Base-by-base conservation (phyloP, 1,139 yeast species). In the Entelexis sorbosivorans region DNA sequence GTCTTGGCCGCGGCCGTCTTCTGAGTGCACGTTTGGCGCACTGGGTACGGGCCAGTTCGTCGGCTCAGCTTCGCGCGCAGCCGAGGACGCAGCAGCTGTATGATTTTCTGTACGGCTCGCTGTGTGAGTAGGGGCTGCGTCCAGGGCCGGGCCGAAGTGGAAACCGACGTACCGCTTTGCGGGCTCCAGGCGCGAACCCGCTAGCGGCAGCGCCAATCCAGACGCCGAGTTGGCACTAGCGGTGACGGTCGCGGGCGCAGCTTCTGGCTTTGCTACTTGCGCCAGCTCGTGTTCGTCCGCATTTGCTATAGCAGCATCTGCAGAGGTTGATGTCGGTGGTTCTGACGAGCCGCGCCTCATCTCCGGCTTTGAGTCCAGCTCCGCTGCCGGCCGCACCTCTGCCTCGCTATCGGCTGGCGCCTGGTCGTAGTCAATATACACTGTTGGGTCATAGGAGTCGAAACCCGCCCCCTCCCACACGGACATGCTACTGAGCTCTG, bases 401-500 rank as follows among this genome's bases (percentile, higher is more conserved):
- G 6, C 31, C 3, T 40, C 26, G 20, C 6, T 16, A n/a, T 38
- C 32, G 11, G 20, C 14, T 4, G 11, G 14, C n/a, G 7, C 14
- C 7, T n/a, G 29, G 26, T 40, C 44, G 14, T 40, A 29, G 10
- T 40, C 44, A 10, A 40, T 16, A 26, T 16, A 26, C 34, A 40
- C 29, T 5, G 39, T 29, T 11, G 35, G 16, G 11, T 44, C 44
- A 13, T 42, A 48, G 34, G 22, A 22, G 20, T 42, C 38, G 35
- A 42, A 43, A 14, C 51, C 51, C 17, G 29, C 26, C 19, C 26
- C 40, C 14, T 47, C 46, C 50, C 50, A 47, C 22, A 47, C 32
- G 4, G 47, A 38, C 47, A 50, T 47, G 26, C 35, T 29, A 28
- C 47, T 46, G 34, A 38, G 42, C 39, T 47, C 48, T 5, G 53